Conservation (phyloP, 257 asterid species). For the Rubia yunnanensis region DNA sequence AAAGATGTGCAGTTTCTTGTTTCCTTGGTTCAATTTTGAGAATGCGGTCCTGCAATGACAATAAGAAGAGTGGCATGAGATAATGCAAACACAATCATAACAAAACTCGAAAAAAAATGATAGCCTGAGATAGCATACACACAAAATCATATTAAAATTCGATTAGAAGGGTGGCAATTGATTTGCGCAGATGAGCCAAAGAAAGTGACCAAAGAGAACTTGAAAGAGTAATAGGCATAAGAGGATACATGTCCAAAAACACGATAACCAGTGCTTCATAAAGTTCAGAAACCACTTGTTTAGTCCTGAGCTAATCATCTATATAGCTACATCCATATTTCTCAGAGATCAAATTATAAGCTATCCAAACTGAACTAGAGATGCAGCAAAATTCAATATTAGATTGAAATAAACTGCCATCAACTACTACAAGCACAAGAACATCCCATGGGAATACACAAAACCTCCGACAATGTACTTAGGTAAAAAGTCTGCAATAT, state of each 20-base stretch:
- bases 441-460: neutral
- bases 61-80: neutral
- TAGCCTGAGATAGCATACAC: neutral
- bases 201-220: too few relatives aligned
- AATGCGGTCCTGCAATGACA: conserved; percentile 2
- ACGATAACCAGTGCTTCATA: neutral
- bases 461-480: neutral
- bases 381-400: neutral
- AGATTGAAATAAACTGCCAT: neutral
- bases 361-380: neutral
- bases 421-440: neutral
- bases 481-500: neutral
- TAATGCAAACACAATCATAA: neutral
- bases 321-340: neutral
- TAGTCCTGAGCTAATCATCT: neutral
- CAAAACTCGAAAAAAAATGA: neutral
- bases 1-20: conserved; percentile 6
- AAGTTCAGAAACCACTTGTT: neutral
- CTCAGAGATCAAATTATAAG: neutral
- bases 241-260: neutral
- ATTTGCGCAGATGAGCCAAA: neutral
- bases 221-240: neutral
- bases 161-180: neutral
- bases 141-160: neutral
- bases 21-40: conserved; percentile 9